phyloP scores from a whole-genome alignment of 257 asterid genomes.

The Leonotis leonurus region DNA sequence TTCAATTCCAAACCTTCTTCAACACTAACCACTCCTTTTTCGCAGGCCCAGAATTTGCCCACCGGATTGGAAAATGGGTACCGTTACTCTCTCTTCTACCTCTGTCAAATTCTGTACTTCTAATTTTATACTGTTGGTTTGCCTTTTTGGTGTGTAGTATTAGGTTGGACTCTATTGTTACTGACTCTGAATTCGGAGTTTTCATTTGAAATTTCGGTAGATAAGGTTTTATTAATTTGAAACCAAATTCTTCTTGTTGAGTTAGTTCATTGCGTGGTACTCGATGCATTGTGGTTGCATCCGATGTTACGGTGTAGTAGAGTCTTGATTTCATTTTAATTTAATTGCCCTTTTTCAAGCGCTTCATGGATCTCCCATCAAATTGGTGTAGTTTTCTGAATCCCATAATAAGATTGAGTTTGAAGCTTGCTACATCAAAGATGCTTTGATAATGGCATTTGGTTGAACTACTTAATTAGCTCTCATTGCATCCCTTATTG shows the following conservation, averaged over 20 bases:
- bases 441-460: neutral
- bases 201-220: neutral
- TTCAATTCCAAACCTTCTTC: conserved; percentile 40
- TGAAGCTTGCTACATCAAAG: neutral
- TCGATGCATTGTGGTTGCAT: no score
- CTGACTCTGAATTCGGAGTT: neutral
- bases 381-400: neutral
- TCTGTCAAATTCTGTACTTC: neutral
- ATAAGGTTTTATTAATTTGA: neutral
- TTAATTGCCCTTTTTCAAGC: neutral
- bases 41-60: conserved; percentile 71
- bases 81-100: neutral
- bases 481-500: no score
- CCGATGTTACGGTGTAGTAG: neutral
- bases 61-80: conserved; percentile 81
- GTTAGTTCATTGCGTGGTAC: neutral
- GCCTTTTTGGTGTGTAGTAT: neutral
- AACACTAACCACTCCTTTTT: conserved; percentile 65
- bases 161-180: neutral
- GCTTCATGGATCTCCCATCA: neutral
- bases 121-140: neutral
- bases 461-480: no score
- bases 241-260: neutral
- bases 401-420: neutral
- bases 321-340: neutral